Evolutionary conservation across 345 rosid genomes (phyloP).

Genomic region (Excoecaria cochinchinensis): DNA sequence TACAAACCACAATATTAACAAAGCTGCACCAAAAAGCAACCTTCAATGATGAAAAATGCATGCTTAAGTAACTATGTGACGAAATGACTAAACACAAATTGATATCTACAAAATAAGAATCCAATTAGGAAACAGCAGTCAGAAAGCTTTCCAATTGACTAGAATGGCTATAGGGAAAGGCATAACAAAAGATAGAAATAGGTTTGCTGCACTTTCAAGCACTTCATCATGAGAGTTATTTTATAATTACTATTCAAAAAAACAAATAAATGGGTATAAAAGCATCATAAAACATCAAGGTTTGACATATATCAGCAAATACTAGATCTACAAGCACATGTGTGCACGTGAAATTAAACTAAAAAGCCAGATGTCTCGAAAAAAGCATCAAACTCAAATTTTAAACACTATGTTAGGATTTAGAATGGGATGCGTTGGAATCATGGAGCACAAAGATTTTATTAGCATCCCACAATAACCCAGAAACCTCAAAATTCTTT

Average conservation of each 20-base stretch:
- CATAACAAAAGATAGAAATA: background rate
- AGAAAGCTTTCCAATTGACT: background rate
- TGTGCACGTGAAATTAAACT: background rate
- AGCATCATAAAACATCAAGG: background rate
- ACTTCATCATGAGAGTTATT: background rate
- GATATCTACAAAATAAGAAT: background rate
- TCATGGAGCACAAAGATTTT: background rate
- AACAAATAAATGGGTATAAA: background rate
- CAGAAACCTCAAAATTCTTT: background rate
- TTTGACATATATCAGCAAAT: background rate
- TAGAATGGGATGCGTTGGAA: background rate
- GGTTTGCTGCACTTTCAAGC: background rate
- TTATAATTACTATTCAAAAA: background rate
- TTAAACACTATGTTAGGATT: background rate
- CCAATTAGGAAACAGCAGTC: background rate
- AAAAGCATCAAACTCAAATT: background rate
- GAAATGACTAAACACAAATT: background rate
- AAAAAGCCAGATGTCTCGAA: background rate
- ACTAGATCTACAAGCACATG: background rate
- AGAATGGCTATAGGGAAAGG: background rate
- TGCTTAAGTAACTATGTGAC: background rate
- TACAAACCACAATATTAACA: background rate
- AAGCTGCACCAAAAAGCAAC: constrained; percentile 14
- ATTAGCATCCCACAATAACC: background rate
- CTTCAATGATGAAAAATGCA: constrained; percentile 3